These are phyloP conservation scores for Emydomyces testavorans DNA, from an alignment of 2,329 filamentous ascomycete genomes.

Conservation along the genomic window DNA sequence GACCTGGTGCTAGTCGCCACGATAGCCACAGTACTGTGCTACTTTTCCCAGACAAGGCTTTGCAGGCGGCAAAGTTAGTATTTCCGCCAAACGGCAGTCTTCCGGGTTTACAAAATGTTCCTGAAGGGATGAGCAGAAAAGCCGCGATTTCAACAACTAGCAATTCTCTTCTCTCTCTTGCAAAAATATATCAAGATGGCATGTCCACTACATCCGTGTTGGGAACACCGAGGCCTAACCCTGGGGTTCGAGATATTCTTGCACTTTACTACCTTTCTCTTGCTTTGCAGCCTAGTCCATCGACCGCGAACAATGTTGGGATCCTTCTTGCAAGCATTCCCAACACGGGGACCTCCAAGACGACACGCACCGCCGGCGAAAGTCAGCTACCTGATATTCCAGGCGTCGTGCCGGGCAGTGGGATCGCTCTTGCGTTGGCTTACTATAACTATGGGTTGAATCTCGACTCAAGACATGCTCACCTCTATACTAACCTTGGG, in stretches of 20 bases:
- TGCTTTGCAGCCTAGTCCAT: conserved; percentile 88
- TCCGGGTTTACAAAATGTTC: conserved; percentile 64
- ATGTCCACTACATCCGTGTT: conserved; percentile 62
- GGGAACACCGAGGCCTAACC: conserved; percentile 48
- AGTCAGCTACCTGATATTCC: conserved; percentile 48
- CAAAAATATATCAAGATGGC: conserved; percentile 94
- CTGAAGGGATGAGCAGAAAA: conserved; percentile 58
- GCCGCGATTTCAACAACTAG: conserved; percentile 86
- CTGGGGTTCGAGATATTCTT: conserved; percentile 80
- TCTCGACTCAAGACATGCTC: conserved; percentile 79
- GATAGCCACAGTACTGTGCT: conserved; percentile 53
- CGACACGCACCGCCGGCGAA: conserved; percentile 27
- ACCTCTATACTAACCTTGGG: conserved; percentile 91
- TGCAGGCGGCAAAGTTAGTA: conserved; percentile 69
- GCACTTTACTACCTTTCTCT: conserved; percentile 91
- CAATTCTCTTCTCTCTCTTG: conserved; percentile 84
- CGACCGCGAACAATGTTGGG: conserved; percentile 94
- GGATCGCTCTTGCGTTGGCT: conserved; percentile 71
- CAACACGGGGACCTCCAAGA: conserved; percentile 45
- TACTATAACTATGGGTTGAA: conserved; percentile 93
- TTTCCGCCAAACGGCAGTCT: conserved; percentile 66
- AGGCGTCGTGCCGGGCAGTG: conserved; percentile 73
- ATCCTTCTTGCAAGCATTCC: conserved; percentile 94
- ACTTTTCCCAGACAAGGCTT: conserved; percentile 69
- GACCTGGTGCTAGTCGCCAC: conserved; percentile 26